Percentiles rank a stretch among this genome's conserved stretches.
Evolutionary conservation across 2,329 filamentous ascomycete genomes (phyloP).

Genomic region (Ceratocystis ficicola): DNA sequence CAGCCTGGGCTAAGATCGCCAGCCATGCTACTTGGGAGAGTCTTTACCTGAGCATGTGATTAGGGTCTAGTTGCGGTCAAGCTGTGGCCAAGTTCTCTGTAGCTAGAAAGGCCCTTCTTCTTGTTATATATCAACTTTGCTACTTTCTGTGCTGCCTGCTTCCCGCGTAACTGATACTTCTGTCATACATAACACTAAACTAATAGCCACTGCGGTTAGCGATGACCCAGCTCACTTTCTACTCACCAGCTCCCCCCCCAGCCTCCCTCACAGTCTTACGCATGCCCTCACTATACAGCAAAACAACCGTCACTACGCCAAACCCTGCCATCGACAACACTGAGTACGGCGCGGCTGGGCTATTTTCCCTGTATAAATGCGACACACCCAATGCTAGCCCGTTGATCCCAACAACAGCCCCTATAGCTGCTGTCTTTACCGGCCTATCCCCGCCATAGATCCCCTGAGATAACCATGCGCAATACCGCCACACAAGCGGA

Average conservation of each 20-base stretch:
- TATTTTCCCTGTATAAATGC: constrained; percentile 43
- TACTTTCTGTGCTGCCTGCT: background rate
- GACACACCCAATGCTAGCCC: constrained; percentile 49
- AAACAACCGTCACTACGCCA: constrained; percentile 43
- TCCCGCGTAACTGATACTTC: background rate
- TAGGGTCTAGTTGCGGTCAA: too few relatives aligned
- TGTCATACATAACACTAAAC: background rate
- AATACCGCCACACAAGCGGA: constrained; percentile 29
- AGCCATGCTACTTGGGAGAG: background rate
- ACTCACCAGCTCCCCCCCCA: background rate
- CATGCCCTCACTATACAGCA: constrained; percentile 30
- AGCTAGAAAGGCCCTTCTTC: background rate
- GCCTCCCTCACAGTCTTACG: background rate
- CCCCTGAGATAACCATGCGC: constrained; percentile 25
- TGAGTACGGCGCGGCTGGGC: constrained; percentile 43
- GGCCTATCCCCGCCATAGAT: background rate
- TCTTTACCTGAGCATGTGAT: too few relatives aligned
- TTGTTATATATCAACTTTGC: constrained; percentile 1
- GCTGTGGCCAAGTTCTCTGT: background rate
- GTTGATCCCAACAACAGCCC: constrained; percentile 45
- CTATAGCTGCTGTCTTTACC: constrained; percentile 32
- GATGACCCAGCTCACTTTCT: background rate
- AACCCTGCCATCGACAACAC: constrained; percentile 47
- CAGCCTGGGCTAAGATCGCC: background rate
- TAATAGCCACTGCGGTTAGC: background rate